Percentiles rank a stretch among this genome's conserved stretches.
Evolutionary conservation across 768 basidiomycete species (phyloP).

Genomic region (Panellus pusillus): DNA sequence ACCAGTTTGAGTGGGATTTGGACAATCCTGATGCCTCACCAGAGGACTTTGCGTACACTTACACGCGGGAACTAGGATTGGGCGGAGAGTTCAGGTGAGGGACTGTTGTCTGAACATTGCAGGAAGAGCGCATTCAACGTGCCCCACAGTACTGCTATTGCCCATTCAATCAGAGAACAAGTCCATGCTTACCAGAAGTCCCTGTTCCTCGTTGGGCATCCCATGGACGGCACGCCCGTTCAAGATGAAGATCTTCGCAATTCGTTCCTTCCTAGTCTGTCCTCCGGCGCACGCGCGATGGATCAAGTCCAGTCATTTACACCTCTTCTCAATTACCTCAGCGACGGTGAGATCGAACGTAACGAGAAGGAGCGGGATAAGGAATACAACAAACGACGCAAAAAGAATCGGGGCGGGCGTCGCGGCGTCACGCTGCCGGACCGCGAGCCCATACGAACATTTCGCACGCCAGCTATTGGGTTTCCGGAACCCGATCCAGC

Average conservation of each 20-base stretch:
- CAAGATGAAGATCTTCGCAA: slow-evolving; percentile 90
- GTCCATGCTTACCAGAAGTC: slow-evolving; percentile 90
- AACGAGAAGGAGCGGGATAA: slow-evolving; percentile 94
- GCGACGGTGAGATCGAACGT: slow-evolving; percentile 84
- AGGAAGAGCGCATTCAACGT: background rate
- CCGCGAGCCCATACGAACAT: slow-evolving; percentile 88
- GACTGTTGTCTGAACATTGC: background rate
- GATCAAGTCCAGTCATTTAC: slow-evolving; percentile 82
- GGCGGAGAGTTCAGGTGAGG: slow-evolving; percentile 90
- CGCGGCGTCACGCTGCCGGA: slow-evolving; percentile 86
- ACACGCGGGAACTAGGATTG: slow-evolving; percentile 84
- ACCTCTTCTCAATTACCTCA: slow-evolving; percentile 85
- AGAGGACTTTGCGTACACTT: slow-evolving; percentile 89
- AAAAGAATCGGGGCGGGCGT: slow-evolving; percentile 80
- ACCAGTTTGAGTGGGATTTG: slow-evolving; percentile 98
- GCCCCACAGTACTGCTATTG: slow-evolving; percentile 80
- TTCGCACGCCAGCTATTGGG: slow-evolving; percentile 84
- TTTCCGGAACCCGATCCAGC: slow-evolving; percentile 79
- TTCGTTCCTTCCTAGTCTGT: slow-evolving; percentile 84
- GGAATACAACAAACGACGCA: slow-evolving; percentile 81
- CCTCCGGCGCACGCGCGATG: slow-evolving; percentile 66
- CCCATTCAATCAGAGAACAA: slow-evolving; percentile 95
- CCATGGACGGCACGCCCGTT: slow-evolving; percentile 73
- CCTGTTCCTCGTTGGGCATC: slow-evolving; percentile 85
- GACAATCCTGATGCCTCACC: slow-evolving; percentile 78